Evolutionary conservation across 192 early-diverging fungal genomes (phyloP).

Genomic region (Coemansia sp.): DNA sequence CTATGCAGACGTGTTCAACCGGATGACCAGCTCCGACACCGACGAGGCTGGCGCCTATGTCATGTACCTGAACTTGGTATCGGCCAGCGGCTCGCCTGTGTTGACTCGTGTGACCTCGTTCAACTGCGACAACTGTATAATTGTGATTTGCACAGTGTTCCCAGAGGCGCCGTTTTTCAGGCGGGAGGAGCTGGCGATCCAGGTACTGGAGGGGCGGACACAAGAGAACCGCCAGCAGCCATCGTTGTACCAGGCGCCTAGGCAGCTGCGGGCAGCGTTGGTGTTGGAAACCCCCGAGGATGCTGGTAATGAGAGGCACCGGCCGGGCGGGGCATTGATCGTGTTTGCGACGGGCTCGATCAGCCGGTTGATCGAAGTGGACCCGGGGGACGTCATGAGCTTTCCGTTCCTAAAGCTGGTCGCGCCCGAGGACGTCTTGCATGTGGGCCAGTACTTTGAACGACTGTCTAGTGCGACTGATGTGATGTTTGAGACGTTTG

Average conservation of each 20-base stretch:
- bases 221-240: background rate
- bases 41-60: too few relatives aligned
- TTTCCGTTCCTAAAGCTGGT: slow-evolving; percentile 39
- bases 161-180: too few relatives aligned
- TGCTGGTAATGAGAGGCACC: slow-evolving; percentile 3
- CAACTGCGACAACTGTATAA: too few relatives aligned
- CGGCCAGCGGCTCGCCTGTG: too few relatives aligned
- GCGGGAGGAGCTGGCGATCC: too few relatives aligned
- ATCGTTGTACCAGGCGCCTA: slow-evolving; percentile 30
- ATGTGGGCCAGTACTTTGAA: slow-evolving; percentile 28
- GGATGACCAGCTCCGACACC: too few relatives aligned
- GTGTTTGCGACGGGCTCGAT: slow-evolving; percentile 38
- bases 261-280: slow-evolving; percentile 33
- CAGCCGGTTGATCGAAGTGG: slow-evolving; percentile 26
- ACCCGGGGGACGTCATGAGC: slow-evolving; percentile 29
- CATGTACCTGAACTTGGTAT: too few relatives aligned
- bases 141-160: too few relatives aligned
- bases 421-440: slow-evolving; percentile 38
- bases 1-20: slow-evolving; percentile 7
- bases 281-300: slow-evolving; percentile 32
- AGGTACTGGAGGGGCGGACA: background rate
- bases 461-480: slow-evolving; percentile 19
- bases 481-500: slow-evolving; percentile 31
- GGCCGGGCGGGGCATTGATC: slow-evolving; percentile 12
- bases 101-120: too few relatives aligned